A percentile compares a stretch with the other conserved stretches of the same genome.
Conservation (phyloP, 805 yeast species). For the Candida mattraensis region DNA sequence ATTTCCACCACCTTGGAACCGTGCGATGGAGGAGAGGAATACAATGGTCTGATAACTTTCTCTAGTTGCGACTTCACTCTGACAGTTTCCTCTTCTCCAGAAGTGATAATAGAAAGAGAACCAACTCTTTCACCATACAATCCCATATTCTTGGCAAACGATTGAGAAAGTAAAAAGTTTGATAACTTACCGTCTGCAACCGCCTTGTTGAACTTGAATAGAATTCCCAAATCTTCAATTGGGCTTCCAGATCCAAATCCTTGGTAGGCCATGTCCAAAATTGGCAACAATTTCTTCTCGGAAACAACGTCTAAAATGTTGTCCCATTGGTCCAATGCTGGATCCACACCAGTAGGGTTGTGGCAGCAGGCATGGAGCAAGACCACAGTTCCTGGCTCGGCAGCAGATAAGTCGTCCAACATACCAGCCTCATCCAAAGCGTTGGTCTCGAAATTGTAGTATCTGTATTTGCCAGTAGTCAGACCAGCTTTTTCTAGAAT, state of each 20-base stretch:
- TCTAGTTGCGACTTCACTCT: conserved; percentile 65
- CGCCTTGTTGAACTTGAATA: conserved; percentile 42
- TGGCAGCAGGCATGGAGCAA: conserved; percentile 94
- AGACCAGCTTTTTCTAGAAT: conserved; percentile 77
- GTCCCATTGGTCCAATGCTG: conserved; percentile 78
- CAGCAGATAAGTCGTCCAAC: conserved; percentile 53
- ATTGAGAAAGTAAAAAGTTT: conserved; percentile 72
- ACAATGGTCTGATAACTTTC: conserved; percentile 78
- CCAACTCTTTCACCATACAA: conserved; percentile 95
- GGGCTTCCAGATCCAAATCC: conserved; percentile 90
- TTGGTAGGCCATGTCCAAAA: conserved; percentile 93
- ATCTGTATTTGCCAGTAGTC: conserved; percentile 59
- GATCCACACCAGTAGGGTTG: conserved; percentile 96
- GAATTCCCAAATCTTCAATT: conserved; percentile 59
- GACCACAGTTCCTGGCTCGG: conserved; percentile 61
- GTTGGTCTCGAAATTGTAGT: conserved; percentile 64
- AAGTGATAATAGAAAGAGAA: conserved; percentile 64
- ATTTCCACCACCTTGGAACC: conserved; percentile 87
- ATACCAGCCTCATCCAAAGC: conserved; percentile 65
- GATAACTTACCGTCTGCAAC: conserved; percentile 48
- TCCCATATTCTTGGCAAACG: conserved; percentile 94
- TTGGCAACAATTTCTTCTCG: conserved; percentile 64
- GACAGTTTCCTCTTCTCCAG: conserved; percentile 51
- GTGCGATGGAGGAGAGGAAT: conserved; percentile 93
- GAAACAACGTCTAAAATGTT: conserved; percentile 64